Percentiles rank a stretch among this genome's conserved stretches.
These are phyloP conservation scores for Dentipellis sp. DNA, from an alignment of 768 basidiomycete genomes.

Conservation along the genomic window DNA sequence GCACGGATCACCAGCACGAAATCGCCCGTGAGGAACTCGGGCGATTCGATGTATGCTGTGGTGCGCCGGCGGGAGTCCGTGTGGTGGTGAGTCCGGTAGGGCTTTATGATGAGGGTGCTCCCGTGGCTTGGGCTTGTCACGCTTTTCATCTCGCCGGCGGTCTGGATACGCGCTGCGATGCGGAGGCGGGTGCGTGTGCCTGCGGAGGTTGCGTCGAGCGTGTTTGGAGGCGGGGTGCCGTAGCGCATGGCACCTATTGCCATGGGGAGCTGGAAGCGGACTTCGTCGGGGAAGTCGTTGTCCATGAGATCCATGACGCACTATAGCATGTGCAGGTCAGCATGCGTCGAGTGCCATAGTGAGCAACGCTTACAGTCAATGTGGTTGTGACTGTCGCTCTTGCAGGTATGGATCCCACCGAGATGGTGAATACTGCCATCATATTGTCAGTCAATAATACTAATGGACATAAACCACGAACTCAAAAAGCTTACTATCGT, in stretches of 20 bases:
- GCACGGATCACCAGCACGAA: slow-evolving; percentile 44
- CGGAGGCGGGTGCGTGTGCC: slow-evolving; percentile 27
- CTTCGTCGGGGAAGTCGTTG: slow-evolving; percentile 35
- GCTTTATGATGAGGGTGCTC: slow-evolving; percentile 20
- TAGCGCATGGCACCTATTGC: slow-evolving; percentile 39
- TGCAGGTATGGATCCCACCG: slow-evolving; percentile 43
- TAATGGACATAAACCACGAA: too few species aligned
- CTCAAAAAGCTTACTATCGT: slow-evolving; percentile 36
- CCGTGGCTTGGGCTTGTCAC: slow-evolving; percentile 38
- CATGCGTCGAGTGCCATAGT: background rate
- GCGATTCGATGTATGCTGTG: slow-evolving; percentile 31
- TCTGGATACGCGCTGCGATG: slow-evolving; percentile 39
- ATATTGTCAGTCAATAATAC: background rate
- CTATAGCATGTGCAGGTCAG: slow-evolving; percentile 17
- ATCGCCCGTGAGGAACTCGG: slow-evolving; percentile 34
- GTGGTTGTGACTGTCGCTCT: slow-evolving; percentile 28
- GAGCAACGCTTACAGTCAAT: slow-evolving; percentile 30
- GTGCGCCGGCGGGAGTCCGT: slow-evolving; percentile 31
- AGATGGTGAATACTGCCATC: slow-evolving; percentile 44
- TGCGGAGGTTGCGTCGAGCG: slow-evolving; percentile 23
- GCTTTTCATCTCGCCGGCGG: slow-evolving; percentile 31
- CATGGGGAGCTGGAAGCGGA: slow-evolving; percentile 48
- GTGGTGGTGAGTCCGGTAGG: slow-evolving; percentile 26
- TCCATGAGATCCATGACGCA: slow-evolving; percentile 46
- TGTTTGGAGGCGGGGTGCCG: slow-evolving; percentile 31